Evolutionary conservation across 2,329 filamentous ascomycete genomes (phyloP).

Genomic region (Microdochium bolleyi): DNA sequence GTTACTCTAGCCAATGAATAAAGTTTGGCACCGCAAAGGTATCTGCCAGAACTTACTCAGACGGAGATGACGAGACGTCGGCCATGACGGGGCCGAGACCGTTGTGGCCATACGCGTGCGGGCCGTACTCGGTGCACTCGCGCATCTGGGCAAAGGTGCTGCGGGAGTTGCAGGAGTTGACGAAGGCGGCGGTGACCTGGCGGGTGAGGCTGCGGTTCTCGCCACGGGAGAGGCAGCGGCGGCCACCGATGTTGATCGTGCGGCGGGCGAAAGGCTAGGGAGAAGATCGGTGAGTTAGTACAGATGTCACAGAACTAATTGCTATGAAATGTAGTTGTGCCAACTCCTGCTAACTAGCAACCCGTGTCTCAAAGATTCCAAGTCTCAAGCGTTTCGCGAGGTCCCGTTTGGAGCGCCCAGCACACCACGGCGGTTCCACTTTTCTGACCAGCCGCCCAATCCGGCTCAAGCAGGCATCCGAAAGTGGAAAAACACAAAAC

Average conservation of each 20-base stretch:
- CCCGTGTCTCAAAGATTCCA: too few relatives aligned
- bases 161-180: constrained; percentile 5
- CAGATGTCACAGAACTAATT: too few relatives aligned
- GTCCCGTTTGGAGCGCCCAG: too few relatives aligned
- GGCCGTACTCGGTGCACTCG: constrained; percentile 11
- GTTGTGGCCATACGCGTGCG: constrained; percentile 24
- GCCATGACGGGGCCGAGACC: constrained; percentile 21
- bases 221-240: constrained; percentile 20
- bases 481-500: neutral
- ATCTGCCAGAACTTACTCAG: constrained; percentile 12
- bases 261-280: constrained; percentile 12
- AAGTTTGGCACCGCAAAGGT: too few relatives aligned
- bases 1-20: too few relatives aligned
- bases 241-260: constrained; percentile 7
- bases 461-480: neutral
- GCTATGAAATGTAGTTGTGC: too few relatives aligned
- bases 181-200: constrained; percentile 5
- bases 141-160: constrained; percentile 5
- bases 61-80: constrained; percentile 19
- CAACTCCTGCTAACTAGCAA: too few relatives aligned
- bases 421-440: too few relatives aligned
- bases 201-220: neutral
- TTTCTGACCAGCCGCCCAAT: constrained; percentile 5
- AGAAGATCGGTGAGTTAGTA: neutral
- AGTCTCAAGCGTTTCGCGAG: too few relatives aligned